These are phyloP conservation scores for Monilinia laxa DNA, from an alignment of 2,329 filamentous ascomycete genomes.

Conservation along the genomic window DNA sequence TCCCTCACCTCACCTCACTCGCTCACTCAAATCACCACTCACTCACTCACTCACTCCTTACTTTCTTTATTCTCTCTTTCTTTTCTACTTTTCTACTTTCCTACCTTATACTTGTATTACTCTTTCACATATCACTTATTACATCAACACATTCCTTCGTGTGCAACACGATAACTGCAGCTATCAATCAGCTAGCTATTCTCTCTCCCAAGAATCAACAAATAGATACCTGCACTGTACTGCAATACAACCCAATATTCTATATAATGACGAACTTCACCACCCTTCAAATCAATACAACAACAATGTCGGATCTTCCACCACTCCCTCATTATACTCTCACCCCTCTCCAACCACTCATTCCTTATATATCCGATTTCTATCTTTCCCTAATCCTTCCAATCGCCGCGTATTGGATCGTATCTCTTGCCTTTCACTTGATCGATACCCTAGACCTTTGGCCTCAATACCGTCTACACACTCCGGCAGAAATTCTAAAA, in stretches of 20 bases:
- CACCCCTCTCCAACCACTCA: constrained; percentile 65
- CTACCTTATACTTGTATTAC: constrained; percentile 14
- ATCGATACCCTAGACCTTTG: constrained; percentile 85
- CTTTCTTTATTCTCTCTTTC: constrained; percentile 14
- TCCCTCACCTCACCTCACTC: neutral
- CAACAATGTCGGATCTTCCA: constrained; percentile 63
- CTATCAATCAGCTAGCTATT: constrained; percentile 7
- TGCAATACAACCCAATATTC: neutral
- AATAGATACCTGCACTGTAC: constrained; percentile 11
- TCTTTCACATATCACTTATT: constrained; percentile 17
- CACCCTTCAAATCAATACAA: constrained; percentile 41
- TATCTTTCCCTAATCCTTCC: constrained; percentile 74
- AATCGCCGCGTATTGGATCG: constrained; percentile 81
- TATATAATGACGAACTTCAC: constrained; percentile 49
- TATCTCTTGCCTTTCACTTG: constrained; percentile 78
- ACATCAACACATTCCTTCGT: constrained; percentile 36
- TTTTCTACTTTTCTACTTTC: constrained; percentile 1
- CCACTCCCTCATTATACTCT: constrained; percentile 82
- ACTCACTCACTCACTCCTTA: neutral
- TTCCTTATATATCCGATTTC: constrained; percentile 79
- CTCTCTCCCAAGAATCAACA: neutral
- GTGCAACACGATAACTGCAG: constrained; percentile 40
- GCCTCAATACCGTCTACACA: constrained; percentile 90
- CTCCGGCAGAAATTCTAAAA: constrained; percentile 84
- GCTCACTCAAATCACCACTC: too few relatives aligned